Conservation (phyloP, 805 yeast genomes). For the Kodamaea kakaduensis region DNA sequence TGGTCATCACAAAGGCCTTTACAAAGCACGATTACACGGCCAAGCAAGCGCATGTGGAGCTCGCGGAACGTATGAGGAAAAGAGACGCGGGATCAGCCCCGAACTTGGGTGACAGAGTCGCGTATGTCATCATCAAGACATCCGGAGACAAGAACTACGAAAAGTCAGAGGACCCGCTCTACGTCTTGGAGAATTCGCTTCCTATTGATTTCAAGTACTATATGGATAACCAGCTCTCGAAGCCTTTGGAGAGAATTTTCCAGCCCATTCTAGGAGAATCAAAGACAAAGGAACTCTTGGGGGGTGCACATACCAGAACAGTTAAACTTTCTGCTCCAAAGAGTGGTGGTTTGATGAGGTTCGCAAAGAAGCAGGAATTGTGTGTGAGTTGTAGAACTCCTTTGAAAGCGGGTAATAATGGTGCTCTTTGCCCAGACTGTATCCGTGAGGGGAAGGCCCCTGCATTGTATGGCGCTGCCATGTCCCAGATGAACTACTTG, state of each 20-base stretch:
- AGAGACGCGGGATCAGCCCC: constrained; percentile 99
- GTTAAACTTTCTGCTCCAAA: constrained; percentile 71
- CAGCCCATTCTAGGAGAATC: constrained; percentile 91
- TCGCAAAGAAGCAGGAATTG: constrained; percentile 82
- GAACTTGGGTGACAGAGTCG: constrained; percentile 94
- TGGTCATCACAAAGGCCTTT: constrained; percentile 90
- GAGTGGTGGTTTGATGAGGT: constrained; percentile 84
- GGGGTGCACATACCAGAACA: constrained; percentile 81
- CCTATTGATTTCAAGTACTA: constrained; percentile 95
- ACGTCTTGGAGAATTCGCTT: constrained; percentile 83
- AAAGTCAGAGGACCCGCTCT: constrained; percentile 95
- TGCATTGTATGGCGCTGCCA: constrained; percentile 72
- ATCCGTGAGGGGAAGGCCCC: constrained; percentile 56
- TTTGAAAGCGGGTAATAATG: constrained; percentile 52
- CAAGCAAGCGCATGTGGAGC: constrained; percentile 95
- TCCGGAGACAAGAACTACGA: constrained; percentile 87
- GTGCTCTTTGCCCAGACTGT: constrained; percentile 82
- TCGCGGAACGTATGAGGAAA: constrained; percentile 92
- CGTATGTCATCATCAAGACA: constrained; percentile 80
- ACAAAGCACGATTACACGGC: constrained; percentile 89
- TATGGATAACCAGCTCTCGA: constrained; percentile 85
- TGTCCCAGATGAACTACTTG: constrained; percentile 72
- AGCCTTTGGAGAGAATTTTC: constrained; percentile 89
- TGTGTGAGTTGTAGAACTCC: constrained; percentile 90
- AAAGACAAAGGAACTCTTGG: constrained; percentile 72